These are phyloP conservation scores for Pseudogymnoascus pannorum DNA, from an alignment of 2,329 filamentous ascomycete genomes.

Conservation along the genomic window DNA sequence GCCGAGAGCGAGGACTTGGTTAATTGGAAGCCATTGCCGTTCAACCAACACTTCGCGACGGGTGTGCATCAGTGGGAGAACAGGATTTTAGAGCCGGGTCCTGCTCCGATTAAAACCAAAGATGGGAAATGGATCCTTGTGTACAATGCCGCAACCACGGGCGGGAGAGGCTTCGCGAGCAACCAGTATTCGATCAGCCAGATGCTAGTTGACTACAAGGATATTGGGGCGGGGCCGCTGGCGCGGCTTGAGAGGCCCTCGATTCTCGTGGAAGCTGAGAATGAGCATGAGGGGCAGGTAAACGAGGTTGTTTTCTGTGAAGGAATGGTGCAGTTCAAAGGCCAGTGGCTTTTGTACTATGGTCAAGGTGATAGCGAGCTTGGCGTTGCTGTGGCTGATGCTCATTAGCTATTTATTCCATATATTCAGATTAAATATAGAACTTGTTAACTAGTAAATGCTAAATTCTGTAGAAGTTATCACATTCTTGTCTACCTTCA, in stretches of 20 bases:
- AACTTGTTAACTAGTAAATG: neutral
- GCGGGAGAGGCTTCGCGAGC: slow-evolving; percentile 20
- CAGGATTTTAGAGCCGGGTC: slow-evolving; percentile 26
- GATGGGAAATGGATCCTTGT: slow-evolving; percentile 27
- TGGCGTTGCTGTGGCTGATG: neutral
- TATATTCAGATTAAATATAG: neutral
- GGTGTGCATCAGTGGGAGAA: slow-evolving; percentile 26
- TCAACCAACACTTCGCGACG: slow-evolving; percentile 20
- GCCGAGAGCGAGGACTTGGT: slow-evolving; percentile 25
- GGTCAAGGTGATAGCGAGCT: slow-evolving; percentile 20
- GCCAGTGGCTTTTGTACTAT: slow-evolving; percentile 27
- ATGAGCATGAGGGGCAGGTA: slow-evolving; percentile 26
- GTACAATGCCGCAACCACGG: slow-evolving; percentile 24
- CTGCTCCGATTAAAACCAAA: slow-evolving; percentile 27
- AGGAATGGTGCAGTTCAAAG: slow-evolving; percentile 26
- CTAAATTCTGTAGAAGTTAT: neutral
- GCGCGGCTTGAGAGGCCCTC: slow-evolving; percentile 26
- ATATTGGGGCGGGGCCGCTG: slow-evolving; percentile 19
- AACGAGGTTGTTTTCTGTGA: slow-evolving; percentile 27
- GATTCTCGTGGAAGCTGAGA: slow-evolving; percentile 19
- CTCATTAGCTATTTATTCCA: neutral
- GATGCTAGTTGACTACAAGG: slow-evolving; percentile 26
- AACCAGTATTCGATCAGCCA: slow-evolving; percentile 26
- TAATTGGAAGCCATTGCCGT: slow-evolving; percentile 22
- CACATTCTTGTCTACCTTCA: neutral